Percentiles rank a stretch among this genome's conserved stretches.
Conservation (phyloP, 2,329 filamentous ascomycete species). For the Chaetoscypha palmicola region DNA sequence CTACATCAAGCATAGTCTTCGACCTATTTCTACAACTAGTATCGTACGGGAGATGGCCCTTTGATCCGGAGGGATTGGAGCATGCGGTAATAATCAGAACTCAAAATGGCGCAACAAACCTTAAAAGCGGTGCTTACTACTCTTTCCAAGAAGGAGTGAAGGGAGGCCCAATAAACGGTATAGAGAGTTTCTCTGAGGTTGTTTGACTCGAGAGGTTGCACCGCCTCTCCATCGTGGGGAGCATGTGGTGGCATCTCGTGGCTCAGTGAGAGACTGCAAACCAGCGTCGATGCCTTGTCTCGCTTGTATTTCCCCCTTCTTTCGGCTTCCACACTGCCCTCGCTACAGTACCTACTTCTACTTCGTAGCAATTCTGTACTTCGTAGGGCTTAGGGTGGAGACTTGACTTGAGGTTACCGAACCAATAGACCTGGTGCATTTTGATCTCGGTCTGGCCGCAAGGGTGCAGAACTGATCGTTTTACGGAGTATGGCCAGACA, state of each 20-base stretch:
- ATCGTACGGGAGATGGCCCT: too few relatives aligned
- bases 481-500: neutral
- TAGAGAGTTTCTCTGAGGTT: neutral
- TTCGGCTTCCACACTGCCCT: neutral
- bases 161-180: too few relatives aligned
- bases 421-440: slow-evolving; percentile 2
- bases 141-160: too few relatives aligned
- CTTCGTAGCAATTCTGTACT: too few relatives aligned
- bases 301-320: neutral
- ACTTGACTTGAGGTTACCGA: slow-evolving; percentile 5
- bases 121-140: neutral
- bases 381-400: slow-evolving; percentile 15
- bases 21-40: too few relatives aligned
- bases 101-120: slow-evolving; percentile 9
- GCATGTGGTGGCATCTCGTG: too few relatives aligned
- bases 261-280: too few relatives aligned
- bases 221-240: too few relatives aligned
- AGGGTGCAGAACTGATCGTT: slow-evolving; percentile 8
- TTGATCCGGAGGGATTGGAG: neutral
- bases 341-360: neutral
- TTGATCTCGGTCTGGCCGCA: slow-evolving; percentile 12
- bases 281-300: too few relatives aligned
- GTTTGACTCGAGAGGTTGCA: slow-evolving; percentile 2
- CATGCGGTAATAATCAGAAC: slow-evolving; percentile 10
- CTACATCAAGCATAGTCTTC: too few relatives aligned